Percentiles rank a stretch among this genome's conserved stretches.
These are phyloP conservation scores for Candida chauliodis DNA, from an alignment of 805 yeast species.

Conservation along the genomic window DNA sequence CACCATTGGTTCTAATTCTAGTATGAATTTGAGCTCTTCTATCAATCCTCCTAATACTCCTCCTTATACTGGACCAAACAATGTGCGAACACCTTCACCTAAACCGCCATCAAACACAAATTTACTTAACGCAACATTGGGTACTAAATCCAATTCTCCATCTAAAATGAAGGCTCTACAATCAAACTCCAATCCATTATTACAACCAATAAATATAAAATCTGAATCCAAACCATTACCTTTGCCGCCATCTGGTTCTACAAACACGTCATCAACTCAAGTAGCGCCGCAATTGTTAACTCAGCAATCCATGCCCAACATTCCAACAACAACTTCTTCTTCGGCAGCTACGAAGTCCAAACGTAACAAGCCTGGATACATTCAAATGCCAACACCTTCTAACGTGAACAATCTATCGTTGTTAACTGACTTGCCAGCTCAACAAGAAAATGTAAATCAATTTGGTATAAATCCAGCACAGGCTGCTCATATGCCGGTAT, in stretches of 20 bases:
- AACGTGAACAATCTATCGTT: conserved; percentile 32
- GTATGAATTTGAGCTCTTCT: conserved; percentile 12
- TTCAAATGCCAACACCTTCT: conserved; percentile 77
- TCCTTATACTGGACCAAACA: conserved; percentile 36
- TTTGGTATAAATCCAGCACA: conserved; percentile 60
- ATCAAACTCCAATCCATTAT: conserved; percentile 40
- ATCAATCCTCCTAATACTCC: conserved; percentile 28
- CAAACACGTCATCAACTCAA: conserved; percentile 5
- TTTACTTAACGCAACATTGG: conserved; percentile 13
- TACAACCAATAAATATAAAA: conserved; percentile 55
- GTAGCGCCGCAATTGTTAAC: conserved; percentile 8
- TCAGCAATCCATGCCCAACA: conserved; percentile 11
- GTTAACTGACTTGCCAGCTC: conserved; percentile 30
- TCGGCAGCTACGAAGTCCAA: conserved; percentile 12
- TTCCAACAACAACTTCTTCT: conserved; percentile 4
- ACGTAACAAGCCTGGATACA: conserved; percentile 32
- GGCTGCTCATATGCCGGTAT: conserved; percentile 48
- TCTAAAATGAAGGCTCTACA: conserved; percentile 52
- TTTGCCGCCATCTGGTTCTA: background rate
- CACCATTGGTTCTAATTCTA: conserved; percentile 20
- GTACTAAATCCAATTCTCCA: conserved; percentile 29
- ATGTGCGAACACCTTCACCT: conserved; percentile 35
- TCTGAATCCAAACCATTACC: conserved; percentile 6
- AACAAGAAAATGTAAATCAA: conserved; percentile 49
- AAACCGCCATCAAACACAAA: conserved; percentile 23